Evolutionary conservation across 129 eudicot species (phyloP), one percentile per base, ranked within the genome.

Genomic region (Deinandra increscens): DNA sequence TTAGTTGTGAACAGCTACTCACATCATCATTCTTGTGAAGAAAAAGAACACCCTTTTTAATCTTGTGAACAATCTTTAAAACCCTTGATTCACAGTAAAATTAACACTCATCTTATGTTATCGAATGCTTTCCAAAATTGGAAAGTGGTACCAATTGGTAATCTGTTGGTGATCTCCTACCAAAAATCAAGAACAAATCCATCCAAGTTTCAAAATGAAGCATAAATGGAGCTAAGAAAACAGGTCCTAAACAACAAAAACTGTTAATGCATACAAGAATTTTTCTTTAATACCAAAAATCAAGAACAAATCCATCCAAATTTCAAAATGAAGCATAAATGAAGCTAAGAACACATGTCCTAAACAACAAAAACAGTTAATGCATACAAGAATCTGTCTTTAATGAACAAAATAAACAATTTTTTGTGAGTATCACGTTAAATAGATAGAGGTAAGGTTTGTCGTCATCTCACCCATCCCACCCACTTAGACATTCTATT

Each of bases 31-130:
- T 69, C 75, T 76, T 76, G 81, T 76, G 75, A 76, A 58, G 3
- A 37, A 55, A 66, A 41, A 23, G 48, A 26, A 61, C 18, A 60
- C 56, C 75, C 65, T 68, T 49, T 29, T 60, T 22, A 60, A 69
- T 22, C 81, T 60, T 76, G 81, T 50, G 81, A 77, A 60, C 59
- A 69, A 69, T 69, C 71, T 69, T 60, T 46, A 69, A 60, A 50
- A 69, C 43, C 66, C 54, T 31, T 56, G 69, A 36, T 58, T 75
- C 63, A 68, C 11, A 26, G 31, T 43, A 48, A 75, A 66, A 44
- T 17, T 23, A 69, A 53, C 31, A 56, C 58, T 69, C 65, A 43
- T 77, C 39, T 37, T 42, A 60, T 18, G 29, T 38, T 50, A 69
- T 11, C 75, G 60, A 48, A 60, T 31, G 49, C 58, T 69, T 60